Evolutionary conservation across 345 rosid species (phyloP).

Genomic region (Crucihimalaya himalaica): DNA sequence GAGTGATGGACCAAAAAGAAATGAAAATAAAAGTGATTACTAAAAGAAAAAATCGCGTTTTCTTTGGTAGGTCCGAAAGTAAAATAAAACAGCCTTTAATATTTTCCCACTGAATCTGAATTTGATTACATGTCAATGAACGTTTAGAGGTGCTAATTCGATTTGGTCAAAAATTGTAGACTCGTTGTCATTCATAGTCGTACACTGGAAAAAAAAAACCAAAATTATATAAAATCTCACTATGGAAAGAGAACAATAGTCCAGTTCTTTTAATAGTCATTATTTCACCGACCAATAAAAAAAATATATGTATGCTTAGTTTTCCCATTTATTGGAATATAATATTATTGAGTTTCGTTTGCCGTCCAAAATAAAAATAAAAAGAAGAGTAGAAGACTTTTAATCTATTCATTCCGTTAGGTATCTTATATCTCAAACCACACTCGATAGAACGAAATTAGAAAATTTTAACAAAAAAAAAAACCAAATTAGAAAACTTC

Average conservation of each 20-base stretch:
- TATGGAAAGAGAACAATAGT: neutral
- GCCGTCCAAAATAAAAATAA: conserved; percentile 1
- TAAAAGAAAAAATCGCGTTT: neutral
- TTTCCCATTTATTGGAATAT: neutral
- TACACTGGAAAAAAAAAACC: neutral
- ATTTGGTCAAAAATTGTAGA: neutral
- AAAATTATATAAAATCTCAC: neutral
- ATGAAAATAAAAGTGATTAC: neutral
- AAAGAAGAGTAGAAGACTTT: neutral
- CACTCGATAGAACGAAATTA: neutral
- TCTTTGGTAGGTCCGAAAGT: neutral
- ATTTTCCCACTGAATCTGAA: neutral
- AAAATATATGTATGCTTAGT: neutral
- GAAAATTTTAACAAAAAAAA: neutral
- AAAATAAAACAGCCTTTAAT: neutral
- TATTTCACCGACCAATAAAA: conserved; percentile 30
- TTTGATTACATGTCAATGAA: too few relatives aligned
- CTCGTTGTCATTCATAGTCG: neutral
- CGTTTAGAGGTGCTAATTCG: neutral
- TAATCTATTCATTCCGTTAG: neutral
- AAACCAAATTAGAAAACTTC: neutral
- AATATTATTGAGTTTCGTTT: neutral
- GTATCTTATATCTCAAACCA: neutral
- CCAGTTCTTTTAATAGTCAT: neutral
- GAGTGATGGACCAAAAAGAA: neutral